Conservation (phyloP, 768 basidiomycete genomes). For the Heimioporus sp. region DNA sequence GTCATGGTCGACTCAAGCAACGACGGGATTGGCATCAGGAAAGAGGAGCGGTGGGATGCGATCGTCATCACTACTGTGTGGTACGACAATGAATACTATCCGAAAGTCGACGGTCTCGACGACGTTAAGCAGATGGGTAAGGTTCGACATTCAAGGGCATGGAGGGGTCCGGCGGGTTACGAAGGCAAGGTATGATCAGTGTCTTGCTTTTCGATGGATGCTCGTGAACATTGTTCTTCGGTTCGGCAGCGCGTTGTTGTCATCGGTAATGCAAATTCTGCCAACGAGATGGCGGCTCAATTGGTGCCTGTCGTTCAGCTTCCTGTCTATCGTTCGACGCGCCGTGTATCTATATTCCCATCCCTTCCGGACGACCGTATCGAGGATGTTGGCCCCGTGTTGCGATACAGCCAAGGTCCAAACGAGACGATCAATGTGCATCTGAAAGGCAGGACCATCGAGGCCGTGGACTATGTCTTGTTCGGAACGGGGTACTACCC, state of each 20-base stretch:
- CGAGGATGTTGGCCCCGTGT: conserved; percentile 40
- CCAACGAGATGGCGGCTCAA: conserved; percentile 52
- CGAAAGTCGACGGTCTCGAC: conserved; percentile 41
- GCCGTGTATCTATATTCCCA: conserved; percentile 42
- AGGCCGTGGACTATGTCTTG: conserved; percentile 42
- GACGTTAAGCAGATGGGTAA: conserved; percentile 33
- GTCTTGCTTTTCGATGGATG: neutral
- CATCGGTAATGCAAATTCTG: conserved; percentile 51
- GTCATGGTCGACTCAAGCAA: conserved; percentile 35
- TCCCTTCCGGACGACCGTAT: conserved; percentile 44
- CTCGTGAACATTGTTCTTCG: neutral
- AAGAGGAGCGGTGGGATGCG: conserved; percentile 46
- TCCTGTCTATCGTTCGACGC: conserved; percentile 48
- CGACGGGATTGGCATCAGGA: conserved; percentile 15
- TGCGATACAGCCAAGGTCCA: conserved; percentile 26
- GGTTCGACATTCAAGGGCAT: conserved; percentile 42
- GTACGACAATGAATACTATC: conserved; percentile 47
- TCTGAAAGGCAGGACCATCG: conserved; percentile 36
- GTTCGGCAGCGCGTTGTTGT: conserved; percentile 41
- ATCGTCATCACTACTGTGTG: conserved; percentile 46
- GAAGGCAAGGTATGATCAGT: conserved; percentile 28
- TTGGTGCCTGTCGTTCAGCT: conserved; percentile 35
- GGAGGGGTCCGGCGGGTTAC: conserved; percentile 38
- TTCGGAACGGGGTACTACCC: conserved; percentile 49
- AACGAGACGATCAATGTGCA: conserved; percentile 32